Evolutionary conservation across 805 yeast genomes (phyloP).

Genomic region (Saccharomycopsis synnaedendra): DNA sequence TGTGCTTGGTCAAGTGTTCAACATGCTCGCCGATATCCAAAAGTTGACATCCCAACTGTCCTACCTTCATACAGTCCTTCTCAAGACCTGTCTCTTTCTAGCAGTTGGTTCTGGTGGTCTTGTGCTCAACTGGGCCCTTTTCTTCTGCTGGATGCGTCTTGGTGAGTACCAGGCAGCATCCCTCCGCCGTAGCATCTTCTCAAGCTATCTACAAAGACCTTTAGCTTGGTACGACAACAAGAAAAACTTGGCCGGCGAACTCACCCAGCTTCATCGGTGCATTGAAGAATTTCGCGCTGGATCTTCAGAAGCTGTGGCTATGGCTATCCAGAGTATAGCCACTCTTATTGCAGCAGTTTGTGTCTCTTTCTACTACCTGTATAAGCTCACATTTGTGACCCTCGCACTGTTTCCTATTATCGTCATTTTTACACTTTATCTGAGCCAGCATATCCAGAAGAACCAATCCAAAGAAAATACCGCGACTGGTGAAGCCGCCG

Average conservation of each 20-base stretch:
- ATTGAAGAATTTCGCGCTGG: conserved; percentile 64
- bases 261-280: conserved; percentile 58
- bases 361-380: conserved; percentile 65
- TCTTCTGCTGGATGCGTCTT: conserved; percentile 49
- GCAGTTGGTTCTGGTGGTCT: conserved; percentile 36
- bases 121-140: conserved; percentile 39
- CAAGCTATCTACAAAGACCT: conserved; percentile 33
- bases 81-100: conserved; percentile 30
- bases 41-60: conserved; percentile 20
- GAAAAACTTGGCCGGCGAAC: conserved; percentile 46
- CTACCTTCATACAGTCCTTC: conserved; percentile 29
- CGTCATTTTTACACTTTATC: conserved; percentile 31
- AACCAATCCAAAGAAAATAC: conserved; percentile 47
- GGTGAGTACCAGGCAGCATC: conserved; percentile 63
- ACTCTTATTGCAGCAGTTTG: conserved; percentile 44
- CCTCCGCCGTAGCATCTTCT: conserved; percentile 37
- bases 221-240: conserved; percentile 55
- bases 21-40: conserved; percentile 28
- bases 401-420: conserved; percentile 67
- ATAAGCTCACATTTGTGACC: conserved; percentile 77
- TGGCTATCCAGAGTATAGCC: conserved; percentile 40
- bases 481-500: conserved; percentile 43
- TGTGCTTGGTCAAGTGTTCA: conserved; percentile 55
- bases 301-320: conserved; percentile 53
- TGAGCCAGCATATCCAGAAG: conserved; percentile 40